phyloP scores from a whole-genome alignment of 2,329 filamentous ascomycete genomes.

The Graphilbum ipis-grandicollis region DNA sequence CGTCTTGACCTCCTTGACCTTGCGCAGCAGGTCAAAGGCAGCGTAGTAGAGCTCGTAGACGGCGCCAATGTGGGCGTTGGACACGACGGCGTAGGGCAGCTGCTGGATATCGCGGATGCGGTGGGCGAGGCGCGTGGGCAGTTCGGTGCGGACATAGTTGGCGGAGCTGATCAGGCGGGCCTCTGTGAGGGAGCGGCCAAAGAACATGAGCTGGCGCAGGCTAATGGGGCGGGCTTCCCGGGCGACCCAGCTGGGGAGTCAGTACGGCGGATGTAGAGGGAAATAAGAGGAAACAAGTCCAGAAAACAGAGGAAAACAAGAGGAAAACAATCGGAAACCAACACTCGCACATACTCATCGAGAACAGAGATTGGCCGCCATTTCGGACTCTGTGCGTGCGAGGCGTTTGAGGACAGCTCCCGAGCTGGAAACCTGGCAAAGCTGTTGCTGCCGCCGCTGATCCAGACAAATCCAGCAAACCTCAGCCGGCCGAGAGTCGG shows the following conservation, averaged over 20 bases:
- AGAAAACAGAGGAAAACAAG: neutral
- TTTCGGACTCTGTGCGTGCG: constrained; percentile 13
- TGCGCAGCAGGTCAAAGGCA: constrained; percentile 84
- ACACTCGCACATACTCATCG: constrained; percentile 48
- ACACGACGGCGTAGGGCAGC: constrained; percentile 85
- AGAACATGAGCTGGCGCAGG: constrained; percentile 90
- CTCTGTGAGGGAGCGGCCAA: constrained; percentile 85
- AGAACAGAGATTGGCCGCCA: constrained; percentile 48
- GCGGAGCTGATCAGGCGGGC: constrained; percentile 78
- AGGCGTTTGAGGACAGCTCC: neutral
- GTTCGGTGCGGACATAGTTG: constrained; percentile 91
- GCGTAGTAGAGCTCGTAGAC: constrained; percentile 95
- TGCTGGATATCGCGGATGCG: constrained; percentile 95
- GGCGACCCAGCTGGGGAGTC: constrained; percentile 62
- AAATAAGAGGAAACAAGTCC: neutral
- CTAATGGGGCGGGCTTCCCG: constrained; percentile 90
- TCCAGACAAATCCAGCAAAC: neutral
- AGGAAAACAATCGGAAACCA: too few species aligned
- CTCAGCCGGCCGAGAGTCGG: neutral
- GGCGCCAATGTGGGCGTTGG: constrained; percentile 83
- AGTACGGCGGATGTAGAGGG: too few species aligned
- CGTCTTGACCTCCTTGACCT: constrained; percentile 65
- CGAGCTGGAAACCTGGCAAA: neutral
- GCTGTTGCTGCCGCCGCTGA: neutral
- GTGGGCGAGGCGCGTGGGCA: constrained; percentile 79